Evolutionary conservation across 306 rosid genomes (phyloP).

Genomic region (Corylus americana): DNA sequence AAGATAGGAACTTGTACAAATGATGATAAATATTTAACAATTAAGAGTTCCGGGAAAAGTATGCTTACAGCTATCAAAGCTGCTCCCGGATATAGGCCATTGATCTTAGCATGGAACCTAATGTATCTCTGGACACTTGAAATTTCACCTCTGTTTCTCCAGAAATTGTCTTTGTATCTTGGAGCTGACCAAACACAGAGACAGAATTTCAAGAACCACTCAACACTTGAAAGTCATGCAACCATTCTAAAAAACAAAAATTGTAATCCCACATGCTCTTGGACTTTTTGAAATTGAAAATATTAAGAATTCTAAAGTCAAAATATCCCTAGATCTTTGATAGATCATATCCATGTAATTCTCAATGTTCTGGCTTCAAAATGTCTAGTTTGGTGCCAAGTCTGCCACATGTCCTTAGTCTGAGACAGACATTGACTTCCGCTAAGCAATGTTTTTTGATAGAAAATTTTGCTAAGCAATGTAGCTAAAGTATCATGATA

Average conservation of each 20-base stretch:
- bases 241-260: not conserved
- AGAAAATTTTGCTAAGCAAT: not conserved
- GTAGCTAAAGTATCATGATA: not conserved
- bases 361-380: not conserved
- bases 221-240: not conserved
- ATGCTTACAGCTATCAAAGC: conserved; percentile 67
- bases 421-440: not conserved
- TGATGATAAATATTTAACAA: conserved; percentile 18
- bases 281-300: not conserved
- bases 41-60: conserved; percentile 15
- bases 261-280: not conserved
- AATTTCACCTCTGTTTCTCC: conserved; percentile 78
- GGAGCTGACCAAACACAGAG: conserved; percentile 55
- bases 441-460: not conserved
- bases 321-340: not conserved
- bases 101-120: conserved; percentile 71
- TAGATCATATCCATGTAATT: not conserved
- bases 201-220: conserved; percentile 14
- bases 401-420: not conserved
- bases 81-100: conserved; percentile 71
- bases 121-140: conserved; percentile 73
- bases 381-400: not conserved
- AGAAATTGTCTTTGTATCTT: conserved; percentile 67
- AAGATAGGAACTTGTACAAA: not conserved
- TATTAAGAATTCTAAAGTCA: not conserved